These are phyloP conservation scores for Trichoderma atrobrunneum DNA, from an alignment of 2,329 filamentous ascomycete species.

Conservation along the genomic window DNA sequence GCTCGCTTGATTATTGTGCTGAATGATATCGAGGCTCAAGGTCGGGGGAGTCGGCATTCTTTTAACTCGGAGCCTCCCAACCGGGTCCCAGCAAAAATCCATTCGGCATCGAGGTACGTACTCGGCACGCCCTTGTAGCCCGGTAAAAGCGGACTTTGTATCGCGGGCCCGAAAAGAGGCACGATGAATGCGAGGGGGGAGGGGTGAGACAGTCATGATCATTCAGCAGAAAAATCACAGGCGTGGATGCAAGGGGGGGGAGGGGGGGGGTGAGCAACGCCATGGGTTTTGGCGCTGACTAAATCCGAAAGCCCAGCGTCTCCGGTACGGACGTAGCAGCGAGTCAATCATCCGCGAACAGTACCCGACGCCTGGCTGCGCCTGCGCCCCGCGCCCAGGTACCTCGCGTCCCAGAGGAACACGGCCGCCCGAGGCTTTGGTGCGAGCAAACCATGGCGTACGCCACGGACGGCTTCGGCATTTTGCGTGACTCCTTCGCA, in stretches of 20 bases:
- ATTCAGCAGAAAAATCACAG: not conserved
- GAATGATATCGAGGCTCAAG: conserved; percentile 14
- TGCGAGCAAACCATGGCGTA: not conserved
- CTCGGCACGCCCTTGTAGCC: conserved; percentile 4
- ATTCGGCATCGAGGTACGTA: conserved; percentile 16
- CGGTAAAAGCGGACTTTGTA: conserved; percentile 21
- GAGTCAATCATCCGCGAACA: conserved; percentile 2
- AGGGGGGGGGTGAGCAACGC: not conserved
- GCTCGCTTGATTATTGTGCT: not conserved
- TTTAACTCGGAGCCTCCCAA: conserved; percentile 24
- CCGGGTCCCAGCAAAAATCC: conserved; percentile 7
- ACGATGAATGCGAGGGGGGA: conserved; percentile 17
- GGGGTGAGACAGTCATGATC: conserved; percentile 9
- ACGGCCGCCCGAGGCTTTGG: not conserved
- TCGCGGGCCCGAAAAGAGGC: conserved; percentile 17
- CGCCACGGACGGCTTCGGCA: conserved; percentile 19
- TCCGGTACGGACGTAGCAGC: conserved; percentile 5
- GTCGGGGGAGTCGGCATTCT: conserved; percentile 25
- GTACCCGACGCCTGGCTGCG: conserved; percentile 17
- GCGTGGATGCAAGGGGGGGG: not conserved
- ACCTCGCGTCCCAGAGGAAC: conserved; percentile 14
- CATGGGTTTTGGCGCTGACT: conserved; percentile 16
- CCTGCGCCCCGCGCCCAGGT: conserved; percentile 9
- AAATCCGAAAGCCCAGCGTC: conserved; percentile 14
- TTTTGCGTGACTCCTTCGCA: conserved; percentile 12